These are phyloP conservation scores for Podospora bellae-mahoneyi DNA, from an alignment of 495 filamentous ascomycete genomes.

Conservation along the genomic window DNA sequence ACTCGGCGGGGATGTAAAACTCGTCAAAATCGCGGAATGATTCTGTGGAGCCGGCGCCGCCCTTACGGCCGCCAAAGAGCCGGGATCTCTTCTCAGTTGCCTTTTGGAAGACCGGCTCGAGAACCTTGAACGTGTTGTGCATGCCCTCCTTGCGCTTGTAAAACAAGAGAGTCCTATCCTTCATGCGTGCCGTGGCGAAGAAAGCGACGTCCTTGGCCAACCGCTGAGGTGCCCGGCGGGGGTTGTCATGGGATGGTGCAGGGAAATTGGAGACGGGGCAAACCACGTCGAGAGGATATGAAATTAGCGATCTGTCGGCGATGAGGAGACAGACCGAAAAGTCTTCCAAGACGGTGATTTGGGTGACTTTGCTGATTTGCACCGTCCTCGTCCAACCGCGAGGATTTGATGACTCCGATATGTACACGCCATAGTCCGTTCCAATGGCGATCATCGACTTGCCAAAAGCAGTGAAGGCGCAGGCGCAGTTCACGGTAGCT, in stretches of 20 bases:
- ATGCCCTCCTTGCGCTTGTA: conserved; percentile 95
- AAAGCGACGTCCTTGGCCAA: conserved; percentile 92
- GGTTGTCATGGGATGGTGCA: conserved; percentile 58
- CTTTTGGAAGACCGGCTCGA: conserved; percentile 93
- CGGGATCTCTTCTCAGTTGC: conserved; percentile 70
- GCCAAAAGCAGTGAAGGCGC: conserved; percentile 76
- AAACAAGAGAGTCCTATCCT: conserved; percentile 88
- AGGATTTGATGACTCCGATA: conserved; percentile 79
- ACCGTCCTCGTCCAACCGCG: conserved; percentile 86
- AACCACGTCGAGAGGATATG: conserved; percentile 89
- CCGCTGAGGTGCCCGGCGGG: conserved; percentile 80
- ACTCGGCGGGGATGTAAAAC: conserved; percentile 98
- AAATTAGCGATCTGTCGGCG: conserved; percentile 84
- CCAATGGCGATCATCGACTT: conserved; percentile 91
- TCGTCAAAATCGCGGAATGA: conserved; percentile 98
- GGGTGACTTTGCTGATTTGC: conserved; percentile 70
- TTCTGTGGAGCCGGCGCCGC: conserved; percentile 69
- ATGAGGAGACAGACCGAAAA: conserved; percentile 90
- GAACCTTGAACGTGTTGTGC: conserved; percentile 90
- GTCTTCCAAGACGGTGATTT: conserved; percentile 92
- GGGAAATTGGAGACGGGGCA: conserved; percentile 67
- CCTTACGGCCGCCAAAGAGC: conserved; percentile 55
- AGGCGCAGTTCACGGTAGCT: conserved; percentile 87
- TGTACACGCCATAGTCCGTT: conserved; percentile 90
- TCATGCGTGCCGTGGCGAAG: conserved; percentile 94